Evolutionary conservation across 345 rosid species (phyloP), one percentile per base, ranked within the genome.

Genomic region (Clarkia xantiana): DNA sequence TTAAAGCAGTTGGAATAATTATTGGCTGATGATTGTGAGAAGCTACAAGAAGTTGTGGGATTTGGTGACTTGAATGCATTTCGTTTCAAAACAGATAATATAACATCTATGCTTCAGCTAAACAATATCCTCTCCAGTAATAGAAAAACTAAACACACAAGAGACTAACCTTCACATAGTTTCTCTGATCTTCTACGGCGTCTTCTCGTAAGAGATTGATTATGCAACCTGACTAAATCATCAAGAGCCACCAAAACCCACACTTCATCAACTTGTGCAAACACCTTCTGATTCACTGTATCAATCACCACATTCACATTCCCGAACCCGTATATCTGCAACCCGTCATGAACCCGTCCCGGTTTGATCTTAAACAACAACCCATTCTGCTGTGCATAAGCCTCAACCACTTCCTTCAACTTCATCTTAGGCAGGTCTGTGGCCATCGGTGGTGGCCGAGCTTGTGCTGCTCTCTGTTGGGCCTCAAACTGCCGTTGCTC

Each of bases 291-390:
- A 60, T 86, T 72, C 50, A 80, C 55, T 0, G 94, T 49, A 59
- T 91, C 96, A 43, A 86, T 66, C 38, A 73, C 56, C 40, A 91
- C 70, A 61, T 81, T 83, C 40, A 86, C 68, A 56, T 79, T 86
- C 44, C 96, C 98, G 52, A 83, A 91, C 49, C 86, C 89, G 47
- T 79, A 91, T 42, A 91, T 78, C 70, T 84, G 94, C 46, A 74
- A 83, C 17, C 98, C 96, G 16, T 81, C 72, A 62, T 78, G 77
- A 72, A 53, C 76, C 71, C 96, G 78, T 29, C 84, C 84, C 34
- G 81, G 83, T 61, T 91, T 91, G 16, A 82, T 84, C 62, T 62
- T 77, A 60, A 83, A 91, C 36, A 74, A 71, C 67, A 90, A 68
- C 57, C 77, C 86, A n/a, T 90, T 69, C 52, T 81, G 80, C 63